Base-by-base conservation (phyloP, 148 eudicot species). In the Selenicereus undatus region DNA sequence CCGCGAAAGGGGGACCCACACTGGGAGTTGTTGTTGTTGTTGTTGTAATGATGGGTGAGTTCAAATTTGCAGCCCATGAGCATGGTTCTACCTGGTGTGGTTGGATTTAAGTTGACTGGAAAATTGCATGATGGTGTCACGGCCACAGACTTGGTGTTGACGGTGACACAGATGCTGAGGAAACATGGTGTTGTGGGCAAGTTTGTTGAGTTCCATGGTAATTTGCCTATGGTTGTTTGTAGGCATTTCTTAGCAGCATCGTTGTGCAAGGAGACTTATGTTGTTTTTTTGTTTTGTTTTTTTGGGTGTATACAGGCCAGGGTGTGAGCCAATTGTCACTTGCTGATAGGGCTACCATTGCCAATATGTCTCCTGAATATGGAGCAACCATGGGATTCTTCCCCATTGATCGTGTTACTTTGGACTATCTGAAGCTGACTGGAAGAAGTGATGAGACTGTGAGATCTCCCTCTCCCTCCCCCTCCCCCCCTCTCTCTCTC, bases 381-480 rank as follows among this genome's bases (percentile, higher is more conserved):
- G 98, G 98, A 77, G 98, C 98, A 56, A 95, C 96, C 81, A 95
- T 95, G 98, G 97, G 98, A 32, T 94, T 94, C 94, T 94, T 94
- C 90, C 98, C 97, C 39, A 97, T 93, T 7, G 98, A 95, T 80
- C 94, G 89, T 82, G 92, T 95, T 74, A 95, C 98, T 26, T 82
- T 95, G 80, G 89, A 95, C 21, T 95, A 95, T 75, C 89, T 95
- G 29, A 93, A 90, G 82, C 89, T 95, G 90, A 95, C 98, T 22
- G 97, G 98, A 87, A 88, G 98, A 87, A 95, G 93, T 74, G 97
- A 95, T 70, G 98, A 91, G 73, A 95, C 93, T 26, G 96, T 95
- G 78, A 80, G 96, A 45, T 12, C 64, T 32, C 35, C 11, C 2
- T 1, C 18, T 12, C 32, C 11, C 71, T n/a, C n/a, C n/a, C n/a